These are phyloP conservation scores for Xylaria curta DNA, from an alignment of 495 filamentous ascomycete species.

Conservation along the genomic window DNA sequence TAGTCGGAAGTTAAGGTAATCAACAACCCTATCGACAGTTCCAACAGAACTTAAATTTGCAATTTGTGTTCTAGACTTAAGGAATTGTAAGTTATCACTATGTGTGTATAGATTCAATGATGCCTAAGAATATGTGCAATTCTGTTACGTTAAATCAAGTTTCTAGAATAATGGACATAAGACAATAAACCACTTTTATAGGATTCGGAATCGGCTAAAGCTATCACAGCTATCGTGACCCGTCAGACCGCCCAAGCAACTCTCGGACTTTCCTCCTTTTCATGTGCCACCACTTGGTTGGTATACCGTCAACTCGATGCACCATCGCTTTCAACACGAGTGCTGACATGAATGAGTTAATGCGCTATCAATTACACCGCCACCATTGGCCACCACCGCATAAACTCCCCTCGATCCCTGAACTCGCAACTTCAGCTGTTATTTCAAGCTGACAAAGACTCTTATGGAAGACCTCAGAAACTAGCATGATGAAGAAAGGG, in stretches of 20 bases:
- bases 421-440: slow-evolving; percentile 7
- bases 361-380: background rate
- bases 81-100: background rate
- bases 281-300: background rate
- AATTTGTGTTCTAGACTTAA: background rate
- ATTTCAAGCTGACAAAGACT: slow-evolving; percentile 21
- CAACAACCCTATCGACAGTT: background rate
- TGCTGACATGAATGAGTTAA: background rate
- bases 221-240: background rate
- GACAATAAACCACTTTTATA: slow-evolving; percentile 16
- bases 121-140: background rate
- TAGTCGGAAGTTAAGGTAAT: background rate
- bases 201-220: background rate
- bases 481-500: slow-evolving; percentile 27
- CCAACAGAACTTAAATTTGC: background rate
- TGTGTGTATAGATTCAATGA: background rate
- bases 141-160: background rate
- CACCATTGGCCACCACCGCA: background rate
- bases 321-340: background rate
- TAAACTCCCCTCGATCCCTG: background rate
- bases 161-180: background rate
- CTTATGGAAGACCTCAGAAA: slow-evolving; percentile 2
- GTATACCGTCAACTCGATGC: background rate
- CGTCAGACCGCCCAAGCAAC: no score
- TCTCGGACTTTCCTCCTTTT: background rate